Evolutionary conservation across 1,139 yeast species (phyloP).

Genomic region (Blastobotrys persicus): DNA sequence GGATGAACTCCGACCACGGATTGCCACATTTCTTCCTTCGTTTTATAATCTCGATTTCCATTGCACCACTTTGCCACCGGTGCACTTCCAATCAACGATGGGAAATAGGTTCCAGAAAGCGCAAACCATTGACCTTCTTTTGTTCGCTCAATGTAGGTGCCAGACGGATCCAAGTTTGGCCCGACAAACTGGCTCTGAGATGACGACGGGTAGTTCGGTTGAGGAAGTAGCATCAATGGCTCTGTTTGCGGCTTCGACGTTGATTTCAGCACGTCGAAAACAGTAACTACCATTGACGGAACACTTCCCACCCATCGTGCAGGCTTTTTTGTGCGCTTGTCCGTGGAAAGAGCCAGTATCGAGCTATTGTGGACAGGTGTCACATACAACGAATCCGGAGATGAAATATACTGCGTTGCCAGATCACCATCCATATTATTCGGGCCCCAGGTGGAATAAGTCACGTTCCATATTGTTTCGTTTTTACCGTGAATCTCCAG

Average conservation of each 20-base stretch:
- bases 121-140: slow-evolving; percentile 81
- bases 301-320: slow-evolving; percentile 71
- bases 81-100: slow-evolving; percentile 77
- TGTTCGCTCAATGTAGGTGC: slow-evolving; percentile 65
- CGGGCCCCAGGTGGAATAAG: slow-evolving; percentile 91
- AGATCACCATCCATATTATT: slow-evolving; percentile 79
- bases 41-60: slow-evolving; percentile 8
- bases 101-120: slow-evolving; percentile 71
- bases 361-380: slow-evolving; percentile 79
- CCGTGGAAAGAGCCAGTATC: slow-evolving; percentile 54
- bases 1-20: slow-evolving; percentile 41
- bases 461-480: slow-evolving; percentile 77
- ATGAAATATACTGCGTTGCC: slow-evolving; percentile 39
- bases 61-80: slow-evolving; percentile 47
- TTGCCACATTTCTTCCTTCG: slow-evolving; percentile 21
- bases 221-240: slow-evolving; percentile 39
- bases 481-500: slow-evolving; percentile 64
- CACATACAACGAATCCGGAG: slow-evolving; percentile 68
- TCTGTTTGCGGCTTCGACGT: slow-evolving; percentile 23
- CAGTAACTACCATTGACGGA: slow-evolving; percentile 66
- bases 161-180: slow-evolving; percentile 30
- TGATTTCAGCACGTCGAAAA: slow-evolving; percentile 60
- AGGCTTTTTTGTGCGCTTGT: slow-evolving; percentile 54
- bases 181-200: slow-evolving; percentile 11
- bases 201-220: slow-evolving; percentile 32